Percentiles rank a stretch among this genome's conserved stretches.
phyloP scores from a whole-genome alignment of 208 protist species.

The Herpetomonas muscarum region DNA sequence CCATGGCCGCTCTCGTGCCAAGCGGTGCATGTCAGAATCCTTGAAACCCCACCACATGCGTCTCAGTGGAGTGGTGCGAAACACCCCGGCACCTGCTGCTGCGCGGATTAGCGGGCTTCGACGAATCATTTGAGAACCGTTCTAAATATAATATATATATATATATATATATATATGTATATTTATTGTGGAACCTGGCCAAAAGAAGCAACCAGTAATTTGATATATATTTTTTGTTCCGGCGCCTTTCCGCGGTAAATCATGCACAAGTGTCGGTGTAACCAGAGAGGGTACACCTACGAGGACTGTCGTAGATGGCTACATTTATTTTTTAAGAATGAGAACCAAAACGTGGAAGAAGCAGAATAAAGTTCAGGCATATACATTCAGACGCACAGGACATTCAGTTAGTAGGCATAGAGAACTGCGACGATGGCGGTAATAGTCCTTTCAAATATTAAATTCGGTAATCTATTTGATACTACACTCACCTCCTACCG shows the following conservation, averaged over 20 bases:
- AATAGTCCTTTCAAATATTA: no score
- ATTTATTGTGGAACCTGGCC: neutral
- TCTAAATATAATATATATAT: slow-evolving; percentile 6
- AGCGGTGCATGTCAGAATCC: slow-evolving; percentile 54
- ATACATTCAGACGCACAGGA: no score
- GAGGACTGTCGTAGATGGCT: no score
- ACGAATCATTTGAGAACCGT: slow-evolving; percentile 14
- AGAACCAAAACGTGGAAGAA: no score
- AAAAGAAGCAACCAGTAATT: neutral
- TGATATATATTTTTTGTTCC: neutral
- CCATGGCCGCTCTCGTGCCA: slow-evolving; percentile 79
- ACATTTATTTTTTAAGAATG: no score
- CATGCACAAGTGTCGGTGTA: no score
- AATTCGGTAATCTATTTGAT: no score
- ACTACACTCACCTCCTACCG: no score
- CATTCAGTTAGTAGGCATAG: no score
- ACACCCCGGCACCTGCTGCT: neutral
- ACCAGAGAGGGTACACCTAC: no score
- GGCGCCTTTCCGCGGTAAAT: neutral
- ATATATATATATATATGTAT: slow-evolving; percentile 3
- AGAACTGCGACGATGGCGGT: no score
- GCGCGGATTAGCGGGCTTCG: slow-evolving; percentile 14
- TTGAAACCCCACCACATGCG: slow-evolving; percentile 61
- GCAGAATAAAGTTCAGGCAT: no score
- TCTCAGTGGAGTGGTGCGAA: slow-evolving; percentile 13